Evolutionary conservation across 1,284 basidiomycete species (phyloP), one percentile per base, ranked within the genome.

Genomic region (Tremellales sp.): DNA sequence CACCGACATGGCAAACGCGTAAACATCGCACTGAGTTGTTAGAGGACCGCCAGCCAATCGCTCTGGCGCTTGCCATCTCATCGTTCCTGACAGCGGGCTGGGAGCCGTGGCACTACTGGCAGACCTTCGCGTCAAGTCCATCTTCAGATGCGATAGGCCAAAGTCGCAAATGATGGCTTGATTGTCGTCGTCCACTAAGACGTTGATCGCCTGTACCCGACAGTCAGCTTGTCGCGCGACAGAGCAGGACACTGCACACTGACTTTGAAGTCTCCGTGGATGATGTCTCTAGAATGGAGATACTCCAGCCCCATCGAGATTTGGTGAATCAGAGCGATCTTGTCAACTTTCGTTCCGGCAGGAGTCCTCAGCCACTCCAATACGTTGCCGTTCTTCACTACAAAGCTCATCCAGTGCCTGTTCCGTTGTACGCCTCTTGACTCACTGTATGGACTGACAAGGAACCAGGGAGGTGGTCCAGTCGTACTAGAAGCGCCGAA

Each of bases 301-400:
- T 87, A 86, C 47, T 79, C 77, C 84, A 87, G 86, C 13, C 86
- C 86, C 58, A 79, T 78, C 24, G 84, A 81, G 53, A 87, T 79
- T 69, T 87, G 82, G 56, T 80, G 75, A 60, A 87, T 78, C 25
- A 58, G 35, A 5, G 35, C 43, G 32, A 56, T 36, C 43, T 53
- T 47, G 43, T 57, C 50, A 39, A 39, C 43, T 16, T 72, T 66
- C 18, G 71, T 72, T 7, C 79, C 58, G 19, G 50, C 52, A n/a
- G 54, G 54, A n/a, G 66, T 71, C 57, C 77, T 74, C 57, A 82
- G 70, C 64, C 80, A 78, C 27, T 62, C 59, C 19, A 77, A 66
- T 31, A 78, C 56, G 50, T 70, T 76, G 7, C 76, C 77, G 43
- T 77, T 72, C 45, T 65, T 59, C 66, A 73, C 58, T 62, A 29